Evolutionary conservation across 352 stramenopile genomes (phyloP), one percentile per base, ranked within the genome.

Genomic region (Blastocystis sp.): DNA sequence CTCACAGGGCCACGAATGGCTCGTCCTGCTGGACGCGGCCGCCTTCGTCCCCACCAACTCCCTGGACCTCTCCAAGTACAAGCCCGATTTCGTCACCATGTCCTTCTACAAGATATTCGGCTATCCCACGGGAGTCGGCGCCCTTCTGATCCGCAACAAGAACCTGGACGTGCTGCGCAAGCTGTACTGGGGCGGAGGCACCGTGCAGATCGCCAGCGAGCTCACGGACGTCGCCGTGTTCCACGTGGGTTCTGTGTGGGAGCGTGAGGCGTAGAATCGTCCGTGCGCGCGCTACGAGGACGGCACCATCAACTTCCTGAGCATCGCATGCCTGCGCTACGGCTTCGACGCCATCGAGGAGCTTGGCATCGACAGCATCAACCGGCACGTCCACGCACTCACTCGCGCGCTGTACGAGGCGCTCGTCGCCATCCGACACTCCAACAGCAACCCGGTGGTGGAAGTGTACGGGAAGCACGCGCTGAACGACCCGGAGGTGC

Each of bases 31-130:
- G 12, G 93, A 95, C 90, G 92, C 92, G 69, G 92, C 93, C 45
- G 94, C 94, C 88, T 93, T 93, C 55, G 91, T 93, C 31, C 90
- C 91, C 59, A 93, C 92, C 24, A 89, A 88, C 37, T 80, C 88
- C 26, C 88, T 95, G 0, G 88, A 94, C 77, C 82, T 96, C 16
- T 79, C 90, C 26, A 81, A 92, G n/a, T 65, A 93, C 12, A 88
- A 94, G 70, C 92, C 93, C 21, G 93, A 95, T 91, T 95, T 94
- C 92, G 93, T 93, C 26, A 80, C 91, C 24, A 65, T 94, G 12
- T 94, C 91, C 16, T 95, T 95, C 88, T 95, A 95, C 88, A 95
- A 95, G 90, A 90, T 95, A 19, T 95, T 95, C 91, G 93, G 93
- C 51, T 90, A 90, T 74, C 93, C 93, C 12, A 95, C 93, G 12